A percentile compares a stretch with the other conserved stretches of the same genome.
Evolutionary conservation across 2,329 filamentous ascomycete species (phyloP).

Genomic region (Capronia coronata): DNA sequence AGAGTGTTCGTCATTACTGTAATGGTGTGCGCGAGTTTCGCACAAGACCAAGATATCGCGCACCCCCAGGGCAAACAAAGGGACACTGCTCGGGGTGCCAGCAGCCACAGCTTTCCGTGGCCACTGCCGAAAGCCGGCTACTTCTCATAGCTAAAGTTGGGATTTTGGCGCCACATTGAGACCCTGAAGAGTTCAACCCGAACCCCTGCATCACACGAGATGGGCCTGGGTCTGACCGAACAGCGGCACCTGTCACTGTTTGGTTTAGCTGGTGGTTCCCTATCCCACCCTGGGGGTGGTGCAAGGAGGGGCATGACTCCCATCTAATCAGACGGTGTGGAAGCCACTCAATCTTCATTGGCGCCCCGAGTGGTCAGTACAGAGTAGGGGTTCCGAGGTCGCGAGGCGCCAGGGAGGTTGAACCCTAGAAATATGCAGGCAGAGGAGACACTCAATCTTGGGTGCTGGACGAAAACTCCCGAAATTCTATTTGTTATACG

Average conservation of each 20-base stretch:
- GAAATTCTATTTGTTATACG: not conserved
- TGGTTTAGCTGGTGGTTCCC: not conserved
- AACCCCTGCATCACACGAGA: too few relatives aligned
- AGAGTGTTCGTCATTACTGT: not conserved
- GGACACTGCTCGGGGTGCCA: too few relatives aligned
- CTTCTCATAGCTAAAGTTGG: not conserved
- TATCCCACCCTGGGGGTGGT: conserved; percentile 10
- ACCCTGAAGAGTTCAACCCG: not conserved
- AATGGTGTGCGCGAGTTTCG: not conserved
- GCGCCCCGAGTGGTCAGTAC: conserved; percentile 6
- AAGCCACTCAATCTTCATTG: conserved; percentile 13
- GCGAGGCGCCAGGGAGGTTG: too few relatives aligned
- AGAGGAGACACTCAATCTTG: not conserved
- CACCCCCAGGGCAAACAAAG: too few relatives aligned
- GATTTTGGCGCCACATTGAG: not conserved
- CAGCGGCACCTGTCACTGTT: not conserved
- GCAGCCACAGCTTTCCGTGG: not conserved
- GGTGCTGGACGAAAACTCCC: not conserved
- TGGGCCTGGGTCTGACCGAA: not conserved
- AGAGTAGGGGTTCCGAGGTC: not conserved
- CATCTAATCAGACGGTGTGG: conserved; percentile 5
- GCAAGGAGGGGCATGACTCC: conserved; percentile 14
- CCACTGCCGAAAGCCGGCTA: not conserved
- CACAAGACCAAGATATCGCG: not conserved
- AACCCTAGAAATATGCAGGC: not conserved